A percentile compares a stretch with the other conserved stretches of the same genome.
Evolutionary conservation across 1,284 basidiomycete genomes (phyloP).

Genomic region (Ustilago cynodontis): DNA sequence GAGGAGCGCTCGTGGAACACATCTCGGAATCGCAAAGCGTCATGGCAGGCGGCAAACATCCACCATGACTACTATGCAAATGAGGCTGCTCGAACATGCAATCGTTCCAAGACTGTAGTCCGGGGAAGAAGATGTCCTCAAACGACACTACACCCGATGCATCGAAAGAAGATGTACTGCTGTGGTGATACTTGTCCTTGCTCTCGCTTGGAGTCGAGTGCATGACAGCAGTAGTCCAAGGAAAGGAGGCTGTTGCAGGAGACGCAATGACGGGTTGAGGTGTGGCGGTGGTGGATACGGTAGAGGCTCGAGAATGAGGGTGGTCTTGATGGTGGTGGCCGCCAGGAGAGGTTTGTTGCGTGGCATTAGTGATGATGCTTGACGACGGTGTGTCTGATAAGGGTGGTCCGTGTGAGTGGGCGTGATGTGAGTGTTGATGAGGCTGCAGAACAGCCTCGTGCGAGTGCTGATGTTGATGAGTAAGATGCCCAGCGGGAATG

Average conservation of each 20-base stretch:
- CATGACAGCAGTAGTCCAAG: constrained; percentile 19
- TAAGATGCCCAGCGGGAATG: constrained; percentile 1
- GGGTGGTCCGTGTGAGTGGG: constrained; percentile 5
- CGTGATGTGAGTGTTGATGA: not conserved
- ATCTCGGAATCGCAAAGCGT: constrained; percentile 40
- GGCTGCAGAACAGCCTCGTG: not conserved
- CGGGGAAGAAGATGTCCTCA: constrained; percentile 31
- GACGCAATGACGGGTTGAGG: constrained; percentile 26
- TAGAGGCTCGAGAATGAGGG: constrained; percentile 24
- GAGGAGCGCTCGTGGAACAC: constrained; percentile 31
- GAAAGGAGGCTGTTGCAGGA: constrained; percentile 13
- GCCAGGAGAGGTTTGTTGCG: constrained; percentile 22
- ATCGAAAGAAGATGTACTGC: constrained; percentile 5
- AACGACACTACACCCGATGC: constrained; percentile 13
- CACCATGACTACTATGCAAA: constrained; percentile 40
- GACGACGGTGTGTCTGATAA: constrained; percentile 34
- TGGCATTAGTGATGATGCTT: constrained; percentile 32
- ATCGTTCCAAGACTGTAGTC: constrained; percentile 43
- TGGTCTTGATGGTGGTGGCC: not conserved
- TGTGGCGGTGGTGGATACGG: constrained; percentile 28
- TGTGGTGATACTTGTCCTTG: constrained; percentile 14
- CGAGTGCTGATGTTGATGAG: constrained; percentile 9
- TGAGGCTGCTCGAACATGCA: constrained; percentile 40
- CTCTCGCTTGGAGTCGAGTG: constrained; percentile 4
- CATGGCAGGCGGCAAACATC: constrained; percentile 48